Conservation (phyloP, 139 green algal genomes). For the Trebouxia sp. region DNA sequence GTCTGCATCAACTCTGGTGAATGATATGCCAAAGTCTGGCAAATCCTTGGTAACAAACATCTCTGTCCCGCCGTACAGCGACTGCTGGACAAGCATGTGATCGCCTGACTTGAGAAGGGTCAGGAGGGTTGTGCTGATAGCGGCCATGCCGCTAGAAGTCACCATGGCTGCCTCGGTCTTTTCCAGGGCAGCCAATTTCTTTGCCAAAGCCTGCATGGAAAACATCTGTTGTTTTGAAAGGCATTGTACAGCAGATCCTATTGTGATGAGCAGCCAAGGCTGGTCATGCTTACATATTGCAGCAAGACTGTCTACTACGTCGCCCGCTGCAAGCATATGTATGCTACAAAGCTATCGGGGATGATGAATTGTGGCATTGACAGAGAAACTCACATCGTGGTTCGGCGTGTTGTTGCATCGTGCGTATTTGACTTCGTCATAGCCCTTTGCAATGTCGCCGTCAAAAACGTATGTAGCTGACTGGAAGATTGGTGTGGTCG, state of each 20-base stretch:
- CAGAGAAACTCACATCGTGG: constrained; percentile 13
- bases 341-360: too few relatives aligned
- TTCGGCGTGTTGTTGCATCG: constrained; percentile 35
- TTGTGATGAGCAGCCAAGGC: too few relatives aligned
- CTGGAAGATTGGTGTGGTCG: not conserved
- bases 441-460: not conserved
- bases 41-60: constrained; percentile 30
- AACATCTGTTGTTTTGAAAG: too few relatives aligned
- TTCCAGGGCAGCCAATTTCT: constrained; percentile 27
- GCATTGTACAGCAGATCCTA: too few relatives aligned
- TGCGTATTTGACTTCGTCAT: constrained; percentile 18
- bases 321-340: too few relatives aligned
- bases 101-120: constrained; percentile 46
- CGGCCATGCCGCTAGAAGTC: constrained; percentile 46
- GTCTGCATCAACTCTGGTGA: constrained; percentile 22
- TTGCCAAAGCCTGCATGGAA: constrained; percentile 36
- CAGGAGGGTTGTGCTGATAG: constrained; percentile 44
- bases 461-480: constrained; percentile 18
- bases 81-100: constrained; percentile 52
- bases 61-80: constrained; percentile 32
- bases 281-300: too few relatives aligned
- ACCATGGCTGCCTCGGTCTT: constrained; percentile 42
- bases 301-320: too few relatives aligned
- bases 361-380: too few relatives aligned
- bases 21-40: not conserved